Percentiles rank a stretch among this genome's conserved stretches.
phyloP scores from a whole-genome alignment of 2,329 filamentous ascomycete genomes.

The Pseudonectria buxi region DNA sequence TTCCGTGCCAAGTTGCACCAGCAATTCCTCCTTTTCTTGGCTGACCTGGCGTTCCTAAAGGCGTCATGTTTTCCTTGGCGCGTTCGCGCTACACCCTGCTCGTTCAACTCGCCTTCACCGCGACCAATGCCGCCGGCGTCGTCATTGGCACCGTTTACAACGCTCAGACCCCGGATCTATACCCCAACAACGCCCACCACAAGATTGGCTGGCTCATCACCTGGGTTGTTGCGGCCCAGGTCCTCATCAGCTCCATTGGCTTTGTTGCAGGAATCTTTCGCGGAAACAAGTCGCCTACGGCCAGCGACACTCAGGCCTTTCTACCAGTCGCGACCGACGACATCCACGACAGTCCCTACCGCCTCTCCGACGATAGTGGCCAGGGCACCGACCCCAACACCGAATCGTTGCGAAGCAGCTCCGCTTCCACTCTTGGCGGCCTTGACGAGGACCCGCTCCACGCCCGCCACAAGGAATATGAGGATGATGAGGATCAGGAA shows the following conservation, averaged over 20 bases:
- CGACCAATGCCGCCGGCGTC: slow-evolving; percentile 57
- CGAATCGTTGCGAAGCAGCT: slow-evolving; percentile 59
- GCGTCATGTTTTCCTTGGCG: slow-evolving; percentile 78
- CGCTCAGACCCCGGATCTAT: slow-evolving; percentile 73
- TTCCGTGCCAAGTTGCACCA: neutral
- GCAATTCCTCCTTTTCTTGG: neutral
- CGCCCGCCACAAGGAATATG: slow-evolving; percentile 40
- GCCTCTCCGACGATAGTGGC: slow-evolving; percentile 64
- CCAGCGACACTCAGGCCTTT: slow-evolving; percentile 39
- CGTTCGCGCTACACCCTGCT: slow-evolving; percentile 67
- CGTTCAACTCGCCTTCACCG: slow-evolving; percentile 61
- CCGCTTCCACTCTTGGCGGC: slow-evolving; percentile 48
- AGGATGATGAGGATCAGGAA: slow-evolving; percentile 42
- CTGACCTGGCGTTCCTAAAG: slow-evolving; percentile 34
- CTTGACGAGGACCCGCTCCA: slow-evolving; percentile 33
- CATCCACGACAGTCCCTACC: slow-evolving; percentile 35
- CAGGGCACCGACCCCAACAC: slow-evolving; percentile 68
- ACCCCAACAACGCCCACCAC: slow-evolving; percentile 81
- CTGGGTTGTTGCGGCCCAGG: slow-evolving; percentile 63
- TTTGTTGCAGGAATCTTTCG: slow-evolving; percentile 38
- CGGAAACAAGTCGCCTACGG: neutral
- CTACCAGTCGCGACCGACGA: slow-evolving; percentile 53
- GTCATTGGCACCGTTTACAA: slow-evolving; percentile 68
- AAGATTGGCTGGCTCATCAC: slow-evolving; percentile 81
- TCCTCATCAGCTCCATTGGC: slow-evolving; percentile 60